Evolutionary conservation across 2,329 filamentous ascomycete genomes (phyloP), one percentile per base, ranked within the genome.

Genomic region (Tolypocladium ovalisporum): DNA sequence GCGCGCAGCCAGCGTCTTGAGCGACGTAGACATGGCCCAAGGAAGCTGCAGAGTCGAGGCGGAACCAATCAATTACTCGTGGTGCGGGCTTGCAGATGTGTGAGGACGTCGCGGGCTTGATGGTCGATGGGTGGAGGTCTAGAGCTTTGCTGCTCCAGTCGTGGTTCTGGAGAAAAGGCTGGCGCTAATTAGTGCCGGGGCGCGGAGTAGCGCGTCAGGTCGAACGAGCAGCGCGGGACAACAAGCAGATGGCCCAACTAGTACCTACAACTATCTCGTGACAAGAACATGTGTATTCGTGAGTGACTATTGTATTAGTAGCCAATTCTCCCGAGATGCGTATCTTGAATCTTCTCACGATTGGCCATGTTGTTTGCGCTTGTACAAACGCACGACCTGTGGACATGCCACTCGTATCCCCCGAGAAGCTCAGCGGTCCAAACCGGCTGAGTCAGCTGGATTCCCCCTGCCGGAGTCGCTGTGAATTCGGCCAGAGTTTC

Each of bases 1-100:
- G 62, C 68, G 67, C 64, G 69, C 59, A 60, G 68, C 70, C 52
- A 70, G 61, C 17, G 67, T 63, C 64, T 70, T 71, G 35, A 71
- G 57, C 44, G 68, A 58, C 27, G 39, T 37, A 15, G 54, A 51
- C 44, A 36, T 54, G 24, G 27, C 22, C 27, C 37, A 44, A 5
- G 9, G 19, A 13, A n/a, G 17, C 24, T 4, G 10, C 53, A 42
- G 35, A 3, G 19, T 17, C 12, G 17, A 32, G 13, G 35, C 22
- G 35, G 24, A 17, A 39, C 32, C 53, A 40, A 29, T 40, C 36
- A 32, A 19, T 19, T n/a, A 22, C n/a, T 36, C 36, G 29, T 34
- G 54, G 29, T 27, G 32, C 19, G 54, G 4, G n/a, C 7, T 22
- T n/a, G n/a, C n/a, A n/a, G 40, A 44, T n/a, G 37, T 5, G 29